Base-by-base conservation (phyloP, 2,329 filamentous ascomycete species). In the Venturia effusa region DNA sequence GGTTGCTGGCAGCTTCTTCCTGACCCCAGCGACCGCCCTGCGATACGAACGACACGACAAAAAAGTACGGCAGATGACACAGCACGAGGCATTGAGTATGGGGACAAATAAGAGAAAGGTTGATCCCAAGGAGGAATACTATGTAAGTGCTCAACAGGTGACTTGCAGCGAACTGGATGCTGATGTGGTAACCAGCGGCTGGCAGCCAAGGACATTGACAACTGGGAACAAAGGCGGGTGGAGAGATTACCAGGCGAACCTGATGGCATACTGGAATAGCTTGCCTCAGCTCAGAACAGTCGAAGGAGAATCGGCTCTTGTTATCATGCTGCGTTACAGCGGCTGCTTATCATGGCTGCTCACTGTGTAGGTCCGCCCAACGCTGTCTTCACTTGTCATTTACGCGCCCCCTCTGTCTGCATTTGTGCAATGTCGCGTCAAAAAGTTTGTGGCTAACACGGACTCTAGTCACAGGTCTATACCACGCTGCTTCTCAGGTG, bases 221-320 rank as follows among this genome's bases (percentile, higher is more conserved):
- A 91, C 72, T 99, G 94, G 94, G 93, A 97, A 74, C 94, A 97
- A 77, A 95, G 94, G 77, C 86, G 95, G 62, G 92, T 97, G 13
- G 86, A 96, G 78, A 82, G 94, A 73, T 82, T 97, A 66, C 87
- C 90, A 24, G 94, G 94, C 68, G 95, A 99, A 76, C 88, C 85
- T 66, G 93, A 99, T 74, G 93, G 93, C 40, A 83, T 90, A 61
- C 74, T 96, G 68, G 67, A 55, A 63, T 60, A 45, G 51, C 15
- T 34, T 19, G 51, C 8, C 45, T 27, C 24, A 15, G 45, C 8
- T 22, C n/a, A 24, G n/a, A 48, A 22, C n/a, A 51, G 17, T 24
- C 6, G 22, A 24, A 51, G 22, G 22, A 22, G 27, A 22, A 51
- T 15, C 22, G 13, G 22, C 15, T 24, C 22, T 17, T 13, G 22